A percentile compares a stretch with the other conserved stretches of the same genome.
Evolutionary conservation across 345 rosid genomes (phyloP).

Genomic region (Pelargonium nanum): DNA sequence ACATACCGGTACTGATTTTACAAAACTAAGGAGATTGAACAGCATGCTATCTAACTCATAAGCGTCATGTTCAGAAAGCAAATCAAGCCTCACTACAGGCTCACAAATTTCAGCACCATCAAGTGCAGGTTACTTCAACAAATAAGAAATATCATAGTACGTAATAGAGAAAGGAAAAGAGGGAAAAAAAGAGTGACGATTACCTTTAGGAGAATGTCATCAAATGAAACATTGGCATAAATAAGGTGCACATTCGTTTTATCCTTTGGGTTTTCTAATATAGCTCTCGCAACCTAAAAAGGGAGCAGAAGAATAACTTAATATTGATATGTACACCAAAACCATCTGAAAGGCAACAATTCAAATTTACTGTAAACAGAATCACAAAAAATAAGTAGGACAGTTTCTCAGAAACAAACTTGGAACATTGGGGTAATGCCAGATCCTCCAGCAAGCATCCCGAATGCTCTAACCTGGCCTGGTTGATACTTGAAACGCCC

Average conservation of each 20-base stretch:
- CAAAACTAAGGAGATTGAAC: no score
- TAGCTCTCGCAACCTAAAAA: conserved; percentile 77
- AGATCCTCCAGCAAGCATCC: conserved; percentile 98
- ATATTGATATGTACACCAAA: background rate
- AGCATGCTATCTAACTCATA: background rate
- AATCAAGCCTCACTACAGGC: no score
- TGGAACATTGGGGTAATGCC: conserved; percentile 99
- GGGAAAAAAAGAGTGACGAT: conserved; percentile 6
- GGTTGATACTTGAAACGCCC: conserved; percentile 89
- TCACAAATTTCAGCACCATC: background rate
- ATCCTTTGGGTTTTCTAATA: conserved; percentile 83
- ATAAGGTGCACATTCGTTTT: conserved; percentile 72
- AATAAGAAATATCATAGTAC: background rate
- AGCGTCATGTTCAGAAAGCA: no score
- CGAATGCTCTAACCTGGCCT: conserved; percentile 83
- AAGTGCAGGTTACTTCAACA: background rate
- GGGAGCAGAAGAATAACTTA: conserved; percentile 9
- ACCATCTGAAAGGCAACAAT: background rate
- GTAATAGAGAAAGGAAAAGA: conserved; percentile 1
- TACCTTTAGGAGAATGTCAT: conserved; percentile 95
- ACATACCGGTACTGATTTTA: no score
- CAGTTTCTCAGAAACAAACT: conserved; percentile 26
- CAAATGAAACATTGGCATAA: conserved; percentile 76
- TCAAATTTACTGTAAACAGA: background rate
- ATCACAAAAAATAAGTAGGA: conserved; percentile 1